Conservation (phyloP, 2,329 filamentous ascomycete species). For the Hypoxylon sp. region DNA sequence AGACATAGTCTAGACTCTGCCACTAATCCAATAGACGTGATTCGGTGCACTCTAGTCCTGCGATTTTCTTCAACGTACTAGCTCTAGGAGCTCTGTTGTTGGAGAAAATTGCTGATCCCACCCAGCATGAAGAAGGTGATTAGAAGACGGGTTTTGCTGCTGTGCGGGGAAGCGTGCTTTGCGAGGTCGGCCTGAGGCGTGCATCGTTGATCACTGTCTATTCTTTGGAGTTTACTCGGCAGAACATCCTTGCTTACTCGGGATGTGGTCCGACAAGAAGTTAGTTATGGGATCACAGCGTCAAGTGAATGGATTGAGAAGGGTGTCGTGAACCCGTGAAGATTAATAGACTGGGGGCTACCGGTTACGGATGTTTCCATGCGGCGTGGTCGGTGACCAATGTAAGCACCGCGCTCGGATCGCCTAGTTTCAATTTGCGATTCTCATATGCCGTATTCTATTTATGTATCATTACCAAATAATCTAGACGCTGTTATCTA, state of each 20-base stretch:
- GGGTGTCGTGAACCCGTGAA: background rate
- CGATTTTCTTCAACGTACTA: conserved; percentile 20
- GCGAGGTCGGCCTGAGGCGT: conserved; percentile 35
- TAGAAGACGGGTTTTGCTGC: conserved; percentile 13
- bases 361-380: background rate
- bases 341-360: background rate
- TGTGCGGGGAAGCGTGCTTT: conserved; percentile 39
- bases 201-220: conserved; percentile 35
- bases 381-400: background rate
- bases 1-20: conserved; percentile 32
- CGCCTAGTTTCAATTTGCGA: background rate
- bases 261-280: background rate
- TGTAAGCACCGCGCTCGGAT: background rate
- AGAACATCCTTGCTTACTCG: conserved; percentile 35
- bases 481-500: background rate
- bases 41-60: conserved; percentile 3
- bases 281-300: background rate
- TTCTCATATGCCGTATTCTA: background rate
- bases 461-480: background rate
- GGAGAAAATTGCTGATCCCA: conserved; percentile 42
- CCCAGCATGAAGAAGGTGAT: conserved; percentile 28
- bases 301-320: background rate
- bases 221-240: conserved; percentile 35
- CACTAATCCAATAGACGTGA: conserved; percentile 7
- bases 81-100: conserved; percentile 31